These are phyloP conservation scores for Marasmius oreades DNA, from an alignment of 1,284 basidiomycete species.

Conservation along the genomic window DNA sequence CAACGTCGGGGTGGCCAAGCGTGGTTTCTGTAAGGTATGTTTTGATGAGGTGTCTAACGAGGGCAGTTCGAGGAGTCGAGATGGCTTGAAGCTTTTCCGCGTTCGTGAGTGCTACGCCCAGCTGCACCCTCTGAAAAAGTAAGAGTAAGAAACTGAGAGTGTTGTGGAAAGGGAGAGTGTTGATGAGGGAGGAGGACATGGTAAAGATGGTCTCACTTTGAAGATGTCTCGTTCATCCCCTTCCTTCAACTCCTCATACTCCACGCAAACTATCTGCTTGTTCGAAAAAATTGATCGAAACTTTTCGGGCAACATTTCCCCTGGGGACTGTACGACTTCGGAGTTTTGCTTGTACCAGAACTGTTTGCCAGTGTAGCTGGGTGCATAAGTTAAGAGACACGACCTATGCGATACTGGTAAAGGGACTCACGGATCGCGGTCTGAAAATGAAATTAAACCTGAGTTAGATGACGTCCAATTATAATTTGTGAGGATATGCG, in stretches of 20 bases:
- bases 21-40: slow-evolving; percentile 37
- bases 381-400: not conserved
- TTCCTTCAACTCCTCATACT: not conserved
- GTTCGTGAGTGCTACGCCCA: slow-evolving; percentile 75
- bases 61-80: slow-evolving; percentile 45
- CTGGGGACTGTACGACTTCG: not conserved
- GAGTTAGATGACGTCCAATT: not conserved
- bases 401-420: not conserved
- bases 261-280: slow-evolving; percentile 1
- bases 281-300: slow-evolving; percentile 1
- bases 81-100: slow-evolving; percentile 71
- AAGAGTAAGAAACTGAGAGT: not conserved
- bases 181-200: too few species aligned
- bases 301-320: not conserved
- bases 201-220: not conserved
- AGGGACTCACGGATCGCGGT: not conserved
- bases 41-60: slow-evolving; percentile 48
- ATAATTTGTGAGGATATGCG: too few species aligned
- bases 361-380: not conserved
- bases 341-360: not conserved
- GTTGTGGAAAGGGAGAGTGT: not conserved
- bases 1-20: slow-evolving; percentile 32
- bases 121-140: slow-evolving; percentile 59
- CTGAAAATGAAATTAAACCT: not conserved
- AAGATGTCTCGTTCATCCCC: not conserved